These are phyloP conservation scores for Ganoderma lingzhi DNA, from an alignment of 1,284 basidiomycete species.

Conservation along the genomic window DNA sequence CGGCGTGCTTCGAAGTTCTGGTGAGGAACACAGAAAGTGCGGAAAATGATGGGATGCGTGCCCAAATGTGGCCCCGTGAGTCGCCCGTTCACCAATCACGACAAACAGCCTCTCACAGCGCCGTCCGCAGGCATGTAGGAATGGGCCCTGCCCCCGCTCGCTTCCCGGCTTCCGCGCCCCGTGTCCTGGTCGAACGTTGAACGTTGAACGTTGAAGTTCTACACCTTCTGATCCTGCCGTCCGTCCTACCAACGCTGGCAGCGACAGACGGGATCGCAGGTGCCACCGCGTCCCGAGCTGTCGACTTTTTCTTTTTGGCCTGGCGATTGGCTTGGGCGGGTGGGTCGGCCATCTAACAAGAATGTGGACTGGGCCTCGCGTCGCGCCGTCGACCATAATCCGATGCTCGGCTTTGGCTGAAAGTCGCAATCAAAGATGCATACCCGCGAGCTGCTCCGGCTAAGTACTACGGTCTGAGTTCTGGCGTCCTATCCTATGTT, in stretches of 20 bases:
- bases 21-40: background rate
- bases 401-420: background rate
- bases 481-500: background rate
- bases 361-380: background rate
- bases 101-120: constrained; percentile 28
- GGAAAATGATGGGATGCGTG: background rate
- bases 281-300: background rate
- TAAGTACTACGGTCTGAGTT: background rate
- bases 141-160: background rate
- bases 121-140: constrained; percentile 20
- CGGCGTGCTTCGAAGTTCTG: background rate
- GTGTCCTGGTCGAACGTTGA: too few relatives aligned
- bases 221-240: background rate
- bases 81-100: constrained; percentile 6
- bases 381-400: background rate
- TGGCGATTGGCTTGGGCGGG: background rate
- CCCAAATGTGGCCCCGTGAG: constrained; percentile 16
- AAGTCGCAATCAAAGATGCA: background rate
- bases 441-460: constrained; percentile 6
- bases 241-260: constrained; percentile 3
- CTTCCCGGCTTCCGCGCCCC: background rate
- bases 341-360: background rate
- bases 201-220: background rate
- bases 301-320: background rate
- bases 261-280: background rate